phyloP scores from a whole-genome alignment of 2,329 filamentous ascomycete genomes.

The Aspergillus oerlinghausenensis region DNA sequence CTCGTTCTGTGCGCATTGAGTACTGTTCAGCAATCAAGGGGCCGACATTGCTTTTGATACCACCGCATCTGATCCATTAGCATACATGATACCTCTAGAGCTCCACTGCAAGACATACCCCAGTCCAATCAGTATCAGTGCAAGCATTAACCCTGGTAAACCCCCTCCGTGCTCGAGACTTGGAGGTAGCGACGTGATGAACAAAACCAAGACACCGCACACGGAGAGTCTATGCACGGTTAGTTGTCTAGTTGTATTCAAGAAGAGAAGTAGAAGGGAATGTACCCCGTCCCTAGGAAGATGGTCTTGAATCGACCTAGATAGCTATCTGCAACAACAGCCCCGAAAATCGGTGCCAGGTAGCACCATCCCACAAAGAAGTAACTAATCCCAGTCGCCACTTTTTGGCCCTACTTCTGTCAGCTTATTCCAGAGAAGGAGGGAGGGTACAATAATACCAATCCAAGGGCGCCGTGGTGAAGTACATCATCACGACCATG shows the following conservation, averaged over 20 bases:
- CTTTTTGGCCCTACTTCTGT: neutral
- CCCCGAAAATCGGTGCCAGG: neutral
- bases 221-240: neutral
- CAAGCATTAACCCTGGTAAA: neutral
- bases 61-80: neutral
- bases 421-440: neutral
- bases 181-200: constrained; percentile 1
- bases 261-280: neutral
- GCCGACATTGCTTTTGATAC: neutral
- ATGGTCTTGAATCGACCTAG: constrained; percentile 4
- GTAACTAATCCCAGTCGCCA: neutral
- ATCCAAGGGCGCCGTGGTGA: neutral
- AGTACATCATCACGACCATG: neutral
- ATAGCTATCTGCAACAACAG: constrained; percentile 1
- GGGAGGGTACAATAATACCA: neutral
- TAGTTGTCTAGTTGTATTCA: neutral
- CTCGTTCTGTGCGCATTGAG: neutral
- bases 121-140: neutral
- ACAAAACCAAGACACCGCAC: neutral
- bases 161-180: constrained; percentile 1
- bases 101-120: neutral
- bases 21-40: neutral
- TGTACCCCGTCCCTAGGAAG: neutral
- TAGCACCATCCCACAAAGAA: constrained; percentile 1
- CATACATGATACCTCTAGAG: too few relatives aligned